phyloP scores from a whole-genome alignment of 129 eudicot genomes.

The Helichrysum umbraculigerum region DNA sequence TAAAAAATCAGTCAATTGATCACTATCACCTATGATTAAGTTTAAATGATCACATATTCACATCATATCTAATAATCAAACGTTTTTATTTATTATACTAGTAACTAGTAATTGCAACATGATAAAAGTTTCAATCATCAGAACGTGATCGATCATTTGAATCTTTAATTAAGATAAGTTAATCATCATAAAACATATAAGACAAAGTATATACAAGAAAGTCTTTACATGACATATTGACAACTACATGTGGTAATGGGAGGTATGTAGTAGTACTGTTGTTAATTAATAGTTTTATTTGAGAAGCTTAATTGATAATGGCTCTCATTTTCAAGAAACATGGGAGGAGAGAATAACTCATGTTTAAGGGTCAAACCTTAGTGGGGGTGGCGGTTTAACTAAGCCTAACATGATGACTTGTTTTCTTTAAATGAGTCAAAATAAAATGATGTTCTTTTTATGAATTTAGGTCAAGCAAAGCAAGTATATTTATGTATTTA shows the following conservation, averaged over 20 bases:
- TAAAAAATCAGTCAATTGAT: too few species aligned
- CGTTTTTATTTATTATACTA: too few species aligned
- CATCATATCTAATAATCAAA: too few species aligned
- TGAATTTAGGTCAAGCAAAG: constrained; percentile 26
- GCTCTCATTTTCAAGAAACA: constrained; percentile 39
- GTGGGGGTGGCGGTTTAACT: constrained; percentile 39
- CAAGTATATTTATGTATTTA: not conserved
- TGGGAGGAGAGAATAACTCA: constrained; percentile 31
- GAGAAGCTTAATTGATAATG: constrained; percentile 30
- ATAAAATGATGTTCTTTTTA: constrained; percentile 16
- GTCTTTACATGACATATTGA: constrained; percentile 1
- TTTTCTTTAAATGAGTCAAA: constrained; percentile 9
- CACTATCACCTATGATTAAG: too few species aligned
- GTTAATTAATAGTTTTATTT: constrained; percentile 8
- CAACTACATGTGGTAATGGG: constrained; percentile 42
- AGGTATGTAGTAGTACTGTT: constrained; percentile 36
- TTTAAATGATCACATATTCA: too few species aligned
- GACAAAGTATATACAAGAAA: constrained; percentile 16
- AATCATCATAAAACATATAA: not conserved
- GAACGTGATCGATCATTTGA: not conserved
- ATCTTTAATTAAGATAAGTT: not conserved
- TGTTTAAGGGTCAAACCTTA: constrained; percentile 40
- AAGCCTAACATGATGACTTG: constrained; percentile 40
- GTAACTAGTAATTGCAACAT: too few species aligned
- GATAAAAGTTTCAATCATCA: not conserved